These are phyloP conservation scores for Rhizopogon rudus DNA, from an alignment of 768 basidiomycete species.

Conservation along the genomic window DNA sequence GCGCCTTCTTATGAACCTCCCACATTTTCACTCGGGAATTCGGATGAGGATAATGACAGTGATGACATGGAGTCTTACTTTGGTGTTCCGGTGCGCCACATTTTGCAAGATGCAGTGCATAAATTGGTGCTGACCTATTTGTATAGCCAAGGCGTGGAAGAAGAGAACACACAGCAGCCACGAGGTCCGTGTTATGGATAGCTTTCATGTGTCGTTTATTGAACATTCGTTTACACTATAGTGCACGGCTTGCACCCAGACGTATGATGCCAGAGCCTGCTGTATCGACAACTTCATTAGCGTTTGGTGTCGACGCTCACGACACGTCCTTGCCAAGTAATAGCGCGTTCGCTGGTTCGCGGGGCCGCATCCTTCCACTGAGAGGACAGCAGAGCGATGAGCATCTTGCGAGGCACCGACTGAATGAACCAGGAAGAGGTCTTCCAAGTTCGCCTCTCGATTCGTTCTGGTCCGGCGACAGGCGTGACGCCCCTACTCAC, in stretches of 20 bases:
- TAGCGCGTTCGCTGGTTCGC: background rate
- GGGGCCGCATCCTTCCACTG: background rate
- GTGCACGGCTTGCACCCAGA: background rate
- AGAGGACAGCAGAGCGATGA: background rate
- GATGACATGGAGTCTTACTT: conserved; percentile 1
- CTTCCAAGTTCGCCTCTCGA: background rate
- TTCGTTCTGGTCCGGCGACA: background rate
- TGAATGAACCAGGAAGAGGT: background rate
- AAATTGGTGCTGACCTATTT: background rate
- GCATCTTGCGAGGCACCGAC: background rate
- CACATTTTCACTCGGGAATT: background rate
- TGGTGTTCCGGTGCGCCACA: background rate
- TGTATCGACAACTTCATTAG: background rate
- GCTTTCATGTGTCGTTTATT: background rate
- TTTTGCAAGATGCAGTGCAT: background rate
- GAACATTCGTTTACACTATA: background rate
- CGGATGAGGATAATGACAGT: conserved; percentile 1
- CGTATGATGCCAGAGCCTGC: background rate
- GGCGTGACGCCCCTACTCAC: background rate
- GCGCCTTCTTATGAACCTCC: background rate
- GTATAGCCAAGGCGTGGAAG: conserved; percentile 1
- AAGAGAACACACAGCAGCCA: background rate
- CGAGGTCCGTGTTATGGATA: background rate
- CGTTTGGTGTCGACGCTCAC: background rate
- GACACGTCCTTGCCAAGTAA: background rate